Percentiles rank a stretch among this genome's conserved stretches.
Conservation (phyloP, 2,329 filamentous ascomycete genomes). For the Fusarium multiceps region DNA sequence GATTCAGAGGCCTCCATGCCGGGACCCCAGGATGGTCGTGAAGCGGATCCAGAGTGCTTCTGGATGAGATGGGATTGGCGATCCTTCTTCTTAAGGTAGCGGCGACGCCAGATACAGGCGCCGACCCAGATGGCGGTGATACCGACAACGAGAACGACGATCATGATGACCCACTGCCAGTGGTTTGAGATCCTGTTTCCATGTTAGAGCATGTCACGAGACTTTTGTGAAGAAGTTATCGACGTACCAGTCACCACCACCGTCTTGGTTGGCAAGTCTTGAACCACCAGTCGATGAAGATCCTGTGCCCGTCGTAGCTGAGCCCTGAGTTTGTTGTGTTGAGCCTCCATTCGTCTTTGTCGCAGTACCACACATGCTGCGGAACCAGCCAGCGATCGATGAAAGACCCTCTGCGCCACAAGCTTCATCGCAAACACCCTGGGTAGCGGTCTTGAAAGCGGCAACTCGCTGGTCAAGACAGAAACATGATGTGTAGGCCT, state of each 20-base stretch:
- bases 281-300: constrained; percentile 18
- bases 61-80: constrained; percentile 55
- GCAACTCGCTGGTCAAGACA: constrained; percentile 72
- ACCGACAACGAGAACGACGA: constrained; percentile 77
- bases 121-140: constrained; percentile 75
- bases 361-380: constrained; percentile 68
- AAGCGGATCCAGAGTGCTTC: constrained; percentile 54
- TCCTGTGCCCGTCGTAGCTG: constrained; percentile 29
- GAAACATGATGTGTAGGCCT: constrained; percentile 76
- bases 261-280: constrained; percentile 41
- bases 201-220: constrained; percentile 4
- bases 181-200: constrained; percentile 71
- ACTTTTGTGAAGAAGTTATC: background rate
- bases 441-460: constrained; percentile 65
- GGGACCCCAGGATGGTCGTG: constrained; percentile 52
- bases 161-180: constrained; percentile 84
- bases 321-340: constrained; percentile 12
- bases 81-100: constrained; percentile 77
- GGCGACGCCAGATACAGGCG: constrained; percentile 77
- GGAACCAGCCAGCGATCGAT: constrained; percentile 77
- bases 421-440: constrained; percentile 70
- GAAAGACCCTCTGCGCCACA: constrained; percentile 63
- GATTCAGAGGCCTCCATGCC: constrained; percentile 41
- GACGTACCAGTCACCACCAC: constrained; percentile 61
- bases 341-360: constrained; percentile 31